phyloP scores from a whole-genome alignment of 345 rosid species.

The Eucalyptus polybractea region DNA sequence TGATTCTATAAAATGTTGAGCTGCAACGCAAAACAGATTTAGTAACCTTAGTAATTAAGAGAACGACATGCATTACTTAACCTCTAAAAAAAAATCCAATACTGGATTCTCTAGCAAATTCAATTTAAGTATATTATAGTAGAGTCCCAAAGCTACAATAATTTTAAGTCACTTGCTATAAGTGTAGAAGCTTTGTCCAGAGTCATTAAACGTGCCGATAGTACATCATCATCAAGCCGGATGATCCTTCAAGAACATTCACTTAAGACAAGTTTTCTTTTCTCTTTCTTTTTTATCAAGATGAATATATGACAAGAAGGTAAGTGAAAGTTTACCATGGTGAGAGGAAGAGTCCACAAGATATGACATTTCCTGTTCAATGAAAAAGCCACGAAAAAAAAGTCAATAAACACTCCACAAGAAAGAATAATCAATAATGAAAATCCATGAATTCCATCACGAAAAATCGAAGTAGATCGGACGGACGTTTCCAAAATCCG shows the following conservation, averaged over 20 bases:
- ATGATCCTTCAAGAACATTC: background rate
- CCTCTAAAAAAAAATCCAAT: background rate
- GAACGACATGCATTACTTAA: background rate
- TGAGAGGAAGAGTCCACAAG: conserved; percentile 27
- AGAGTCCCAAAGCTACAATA: too few relatives aligned
- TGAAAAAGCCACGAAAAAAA: background rate
- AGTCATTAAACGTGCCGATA: background rate
- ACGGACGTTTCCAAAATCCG: background rate
- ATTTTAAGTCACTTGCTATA: background rate
- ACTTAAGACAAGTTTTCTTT: background rate
- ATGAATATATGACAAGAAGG: background rate
- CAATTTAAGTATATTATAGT: background rate
- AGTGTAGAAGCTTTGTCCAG: background rate
- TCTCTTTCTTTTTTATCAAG: background rate
- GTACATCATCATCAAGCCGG: background rate
- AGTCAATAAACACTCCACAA: too few relatives aligned
- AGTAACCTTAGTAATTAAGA: background rate
- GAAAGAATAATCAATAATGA: background rate
- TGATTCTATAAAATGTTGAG: conserved; percentile 21
- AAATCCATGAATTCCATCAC: background rate
- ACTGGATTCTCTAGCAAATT: background rate
- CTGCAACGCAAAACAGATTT: background rate
- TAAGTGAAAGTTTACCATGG: conserved; percentile 8
- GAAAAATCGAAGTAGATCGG: background rate
- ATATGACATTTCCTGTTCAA: conserved; percentile 26